A percentile compares a stretch with the other conserved stretches of the same genome.
Evolutionary conservation across 2,329 filamentous ascomycete genomes (phyloP).

Genomic region (Trichoderma sp.): DNA sequence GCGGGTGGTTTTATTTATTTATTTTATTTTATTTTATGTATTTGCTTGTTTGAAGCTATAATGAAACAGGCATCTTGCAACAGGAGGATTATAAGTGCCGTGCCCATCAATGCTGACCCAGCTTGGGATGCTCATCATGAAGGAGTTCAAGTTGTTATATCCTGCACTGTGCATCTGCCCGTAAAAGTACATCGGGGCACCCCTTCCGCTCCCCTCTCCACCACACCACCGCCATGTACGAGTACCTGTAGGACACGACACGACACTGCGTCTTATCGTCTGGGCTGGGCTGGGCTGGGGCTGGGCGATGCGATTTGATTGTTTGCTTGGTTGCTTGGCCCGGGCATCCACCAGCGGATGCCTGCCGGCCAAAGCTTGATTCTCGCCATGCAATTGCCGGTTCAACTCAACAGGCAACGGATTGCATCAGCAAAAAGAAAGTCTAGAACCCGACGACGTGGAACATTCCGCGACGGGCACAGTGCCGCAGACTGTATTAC

Average conservation of each 20-base stretch:
- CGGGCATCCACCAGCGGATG: constrained; percentile 7
- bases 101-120: not conserved
- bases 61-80: too few species aligned
- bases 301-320: not conserved
- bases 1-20: too few species aligned
- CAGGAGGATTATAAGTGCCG: too few species aligned
- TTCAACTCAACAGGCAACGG: not conserved
- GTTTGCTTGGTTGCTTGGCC: not conserved
- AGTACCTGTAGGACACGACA: not conserved
- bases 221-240: not conserved
- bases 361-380: constrained; percentile 9
- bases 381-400: not conserved
- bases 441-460: not conserved
- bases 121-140: too few species aligned
- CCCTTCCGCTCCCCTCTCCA: not conserved
- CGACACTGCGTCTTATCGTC: not conserved
- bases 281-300: not conserved
- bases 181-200: not conserved
- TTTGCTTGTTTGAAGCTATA: not conserved
- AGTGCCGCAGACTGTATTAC: not conserved
- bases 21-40: not conserved
- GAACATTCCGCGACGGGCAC: not conserved
- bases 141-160: too few species aligned
- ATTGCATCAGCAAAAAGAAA: not conserved
- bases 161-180: not conserved